Evolutionary conservation across 1,284 basidiomycete genomes (phyloP), one percentile per base, ranked within the genome.

Genomic region (Bjerkandera adusta): DNA sequence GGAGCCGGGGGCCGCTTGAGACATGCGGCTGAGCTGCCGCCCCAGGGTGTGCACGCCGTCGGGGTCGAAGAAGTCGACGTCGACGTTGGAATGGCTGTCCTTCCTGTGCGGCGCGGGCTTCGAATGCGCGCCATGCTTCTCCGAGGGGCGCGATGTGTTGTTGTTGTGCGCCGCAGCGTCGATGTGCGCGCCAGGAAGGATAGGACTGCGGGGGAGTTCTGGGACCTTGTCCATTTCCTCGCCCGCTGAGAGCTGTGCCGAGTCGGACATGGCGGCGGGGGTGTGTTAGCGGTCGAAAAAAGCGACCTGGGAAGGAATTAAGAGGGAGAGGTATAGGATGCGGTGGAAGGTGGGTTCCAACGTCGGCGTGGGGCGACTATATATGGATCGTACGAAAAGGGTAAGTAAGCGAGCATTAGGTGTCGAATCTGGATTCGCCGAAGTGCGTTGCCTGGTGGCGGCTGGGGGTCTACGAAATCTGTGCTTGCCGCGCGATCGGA

Each of bases 191-290:
- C 52, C 52, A 6, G 55, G 54, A 43, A 53, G 50, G 12, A 54
- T 42, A 16, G 54, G 43, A 11, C 53, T 50, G 33, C 44, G 45
- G 15, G 56, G 59, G 25, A 58, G 49, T 33, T 61, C 59, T 11
- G 57, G 55, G 12, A 59, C 55, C 18, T 34, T 35, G 49, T 61
- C 59, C 36, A 26, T 36, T 27, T 48, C 54, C 48, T 56, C 52
- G 33, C 53, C 39, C 16, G 51, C 49, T 43, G 56, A 48, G 32
- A 58, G 53, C 39, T 56, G 54, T 10, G 49, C 49, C 24, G 56
- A 47, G 45, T 61, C 49, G 38, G 53, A 53, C 57, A 56, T 57
- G 48, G 39, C 21, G 45, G 46, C 7, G 7, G 25, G 13, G 22
- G 27, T 34, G 22, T 26, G n/a, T n/a, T n/a, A n/a, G n/a, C n/a